These are phyloP conservation scores for Amborella trichopoda DNA, from an alignment of 164 flowering plant species.

Conservation along the genomic window DNA sequence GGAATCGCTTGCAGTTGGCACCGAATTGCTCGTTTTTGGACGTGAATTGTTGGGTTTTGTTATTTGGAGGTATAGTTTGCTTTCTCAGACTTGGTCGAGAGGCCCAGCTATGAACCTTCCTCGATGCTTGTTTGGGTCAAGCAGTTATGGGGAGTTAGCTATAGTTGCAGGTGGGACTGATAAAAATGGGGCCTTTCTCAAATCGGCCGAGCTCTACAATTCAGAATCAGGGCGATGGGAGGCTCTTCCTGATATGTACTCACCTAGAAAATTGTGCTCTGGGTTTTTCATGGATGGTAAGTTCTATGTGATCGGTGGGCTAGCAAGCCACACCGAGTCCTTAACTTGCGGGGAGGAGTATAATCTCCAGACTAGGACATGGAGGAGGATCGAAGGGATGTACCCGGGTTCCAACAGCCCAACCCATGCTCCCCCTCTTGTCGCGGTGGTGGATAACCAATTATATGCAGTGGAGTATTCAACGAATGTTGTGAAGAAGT, in stretches of 20 bases:
- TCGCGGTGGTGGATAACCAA: slow-evolving; percentile 33
- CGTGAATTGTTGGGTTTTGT: slow-evolving; percentile 15
- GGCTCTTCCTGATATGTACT: slow-evolving; percentile 22
- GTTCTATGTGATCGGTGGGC: slow-evolving; percentile 28
- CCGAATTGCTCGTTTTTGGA: slow-evolving; percentile 33
- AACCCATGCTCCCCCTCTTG: slow-evolving; percentile 24
- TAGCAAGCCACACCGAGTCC: slow-evolving; percentile 7
- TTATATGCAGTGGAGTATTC: slow-evolving; percentile 28
- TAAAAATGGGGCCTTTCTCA: slow-evolving; percentile 14
- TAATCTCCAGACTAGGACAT: slow-evolving; percentile 17
- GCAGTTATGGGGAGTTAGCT: slow-evolving; percentile 25
- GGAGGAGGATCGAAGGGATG: slow-evolving; percentile 26
- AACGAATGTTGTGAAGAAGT: slow-evolving; percentile 25
- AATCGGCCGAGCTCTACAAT: slow-evolving; percentile 26
- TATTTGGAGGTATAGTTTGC: slow-evolving; percentile 23
- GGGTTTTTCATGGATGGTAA: slow-evolving; percentile 35
- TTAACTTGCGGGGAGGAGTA: slow-evolving; percentile 32
- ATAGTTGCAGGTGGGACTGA: slow-evolving; percentile 35
- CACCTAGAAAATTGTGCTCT: slow-evolving; percentile 27
- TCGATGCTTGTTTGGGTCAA: slow-evolving; percentile 30
- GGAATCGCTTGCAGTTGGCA: slow-evolving; percentile 33
- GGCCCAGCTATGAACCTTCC: slow-evolving; percentile 22
- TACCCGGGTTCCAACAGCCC: slow-evolving; percentile 14
- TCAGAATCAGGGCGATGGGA: slow-evolving; percentile 22
- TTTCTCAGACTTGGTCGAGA: slow-evolving; percentile 20